These are phyloP conservation scores for Hypericum androsaemum DNA, from an alignment of 345 rosid genomes.

Conservation along the genomic window DNA sequence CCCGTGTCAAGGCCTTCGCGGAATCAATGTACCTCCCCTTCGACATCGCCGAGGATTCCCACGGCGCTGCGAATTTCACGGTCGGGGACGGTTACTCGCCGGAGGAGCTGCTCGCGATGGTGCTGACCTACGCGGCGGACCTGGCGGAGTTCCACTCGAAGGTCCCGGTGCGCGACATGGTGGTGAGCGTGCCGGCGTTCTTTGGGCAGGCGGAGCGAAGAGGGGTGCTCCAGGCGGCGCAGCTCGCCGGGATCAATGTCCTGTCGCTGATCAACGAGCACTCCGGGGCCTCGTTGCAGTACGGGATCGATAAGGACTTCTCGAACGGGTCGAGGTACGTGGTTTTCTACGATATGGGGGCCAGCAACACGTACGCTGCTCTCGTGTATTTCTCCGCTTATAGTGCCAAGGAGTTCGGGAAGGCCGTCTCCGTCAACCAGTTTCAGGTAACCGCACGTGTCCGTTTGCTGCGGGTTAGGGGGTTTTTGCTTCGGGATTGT, in stretches of 20 bases:
- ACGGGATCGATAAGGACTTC: constrained; percentile 95
- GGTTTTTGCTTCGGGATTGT: background rate
- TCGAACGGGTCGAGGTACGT: constrained; percentile 81
- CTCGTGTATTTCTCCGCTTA: constrained; percentile 87
- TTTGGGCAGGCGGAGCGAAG: constrained; percentile 94
- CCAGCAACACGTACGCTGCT: constrained; percentile 80
- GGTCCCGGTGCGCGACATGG: constrained; percentile 53
- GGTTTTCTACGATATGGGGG: constrained; percentile 92
- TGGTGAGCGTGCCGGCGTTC: constrained; percentile 80
- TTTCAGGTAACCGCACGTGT: constrained; percentile 52
- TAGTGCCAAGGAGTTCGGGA: constrained; percentile 72
- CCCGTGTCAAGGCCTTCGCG: constrained; percentile 39
- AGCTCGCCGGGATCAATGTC: constrained; percentile 84
- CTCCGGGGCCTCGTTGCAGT: constrained; percentile 95
- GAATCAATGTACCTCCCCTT: constrained; percentile 72
- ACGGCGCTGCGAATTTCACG: constrained; percentile 58
- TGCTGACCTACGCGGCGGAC: constrained; percentile 49
- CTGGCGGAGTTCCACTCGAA: constrained; percentile 83
- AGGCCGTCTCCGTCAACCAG: constrained; percentile 78
- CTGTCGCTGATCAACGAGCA: constrained; percentile 77
- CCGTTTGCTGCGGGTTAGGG: background rate
- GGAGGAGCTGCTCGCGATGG: constrained; percentile 93
- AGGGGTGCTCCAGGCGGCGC: constrained; percentile 78
- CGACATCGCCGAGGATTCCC: constrained; percentile 56
- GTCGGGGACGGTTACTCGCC: constrained; percentile 45